Conservation (phyloP, 2,329 filamentous ascomycete genomes). For the Colletotrichum cuscutae region DNA sequence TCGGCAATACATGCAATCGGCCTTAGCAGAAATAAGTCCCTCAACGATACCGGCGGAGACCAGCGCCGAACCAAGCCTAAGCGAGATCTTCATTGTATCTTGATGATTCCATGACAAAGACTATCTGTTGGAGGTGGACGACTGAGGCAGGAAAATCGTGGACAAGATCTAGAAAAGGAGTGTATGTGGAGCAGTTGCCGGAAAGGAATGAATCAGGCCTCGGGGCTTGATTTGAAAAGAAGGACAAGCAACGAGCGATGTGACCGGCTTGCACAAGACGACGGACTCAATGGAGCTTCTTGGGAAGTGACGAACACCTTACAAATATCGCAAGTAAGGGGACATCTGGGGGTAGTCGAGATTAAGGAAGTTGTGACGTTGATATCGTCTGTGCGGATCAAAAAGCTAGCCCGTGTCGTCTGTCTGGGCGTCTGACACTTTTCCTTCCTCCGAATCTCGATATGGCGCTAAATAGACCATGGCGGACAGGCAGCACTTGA, state of each 20-base stretch:
- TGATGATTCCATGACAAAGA: too few relatives aligned
- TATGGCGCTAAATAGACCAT: too few relatives aligned
- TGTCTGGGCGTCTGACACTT: too few relatives aligned
- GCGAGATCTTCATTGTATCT: background rate
- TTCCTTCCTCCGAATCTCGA: too few relatives aligned
- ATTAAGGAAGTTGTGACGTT: background rate
- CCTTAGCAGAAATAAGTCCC: background rate
- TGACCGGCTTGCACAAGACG: background rate
- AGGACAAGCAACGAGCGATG: background rate
- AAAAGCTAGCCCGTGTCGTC: too few relatives aligned
- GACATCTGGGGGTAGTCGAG: background rate
- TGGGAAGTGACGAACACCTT: rapidly evolving
- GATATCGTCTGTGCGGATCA: background rate
- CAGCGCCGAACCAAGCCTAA: background rate
- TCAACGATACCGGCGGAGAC: background rate
- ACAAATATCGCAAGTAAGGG: background rate
- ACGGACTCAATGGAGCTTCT: background rate
- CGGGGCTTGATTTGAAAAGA: background rate
- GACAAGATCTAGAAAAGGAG: too few relatives aligned
- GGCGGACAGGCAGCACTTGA: too few relatives aligned
- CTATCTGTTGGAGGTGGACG: too few relatives aligned
- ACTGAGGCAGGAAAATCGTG: too few relatives aligned
- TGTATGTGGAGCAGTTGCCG: too few relatives aligned
- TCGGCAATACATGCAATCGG: background rate
- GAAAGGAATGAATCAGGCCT: too few relatives aligned